Base-by-base conservation (phyloP, 2,329 filamentous ascomycete species). In the Zymoseptoria tritici region DNA sequence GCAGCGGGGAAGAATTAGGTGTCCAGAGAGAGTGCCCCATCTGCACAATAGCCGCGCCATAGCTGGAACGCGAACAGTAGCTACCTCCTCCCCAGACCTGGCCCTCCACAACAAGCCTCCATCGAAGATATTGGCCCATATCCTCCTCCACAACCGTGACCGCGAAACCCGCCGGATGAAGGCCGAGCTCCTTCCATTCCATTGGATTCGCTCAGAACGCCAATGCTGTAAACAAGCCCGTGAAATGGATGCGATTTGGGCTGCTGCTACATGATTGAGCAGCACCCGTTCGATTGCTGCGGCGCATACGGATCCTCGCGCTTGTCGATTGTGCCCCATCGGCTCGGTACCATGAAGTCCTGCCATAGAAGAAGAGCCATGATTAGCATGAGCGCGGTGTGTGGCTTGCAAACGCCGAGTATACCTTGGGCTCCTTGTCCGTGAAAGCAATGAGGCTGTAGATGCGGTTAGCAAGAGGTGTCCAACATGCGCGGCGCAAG, bases 301-400 rank as follows among this genome's bases (percentile, higher is more conserved):
- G 93, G 93, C 71, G 93, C 91, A 75, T 99, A 99, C n/a, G 94
- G 94, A 75, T 99, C 94, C 75, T 97, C 94, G 76, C 89, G 88
- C 81, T 91, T 93, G 73, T 95, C 91, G 66, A 97, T 91, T 62
- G 87, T 85, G 68, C 93, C 93, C 94, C 94, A 99, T 76, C 95
- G 90, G 57, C 91, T 96, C 56, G 92, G 92, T 59, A 97, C 92
- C 94, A 99, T 97, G 81, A 96, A 97, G 76, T 99, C 94, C 64
- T 66, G 57, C 19, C 21, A 22, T 19, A 16, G 21, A 20, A 29
- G 22, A 21, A 52, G 36, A 22, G 9, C 9, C 2, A 29, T 9
- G 26, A 53, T 61, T 49, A 61, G 57, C 52, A 51, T 60, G 29
- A 22, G 46, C 52, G 21, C 52, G 49, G 29, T 31, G 24, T 49